A percentile compares a stretch with the other conserved stretches of the same genome.
These are phyloP conservation scores for Prunus yedoensis DNA, from an alignment of 331 rosid genomes.

Conservation along the genomic window DNA sequence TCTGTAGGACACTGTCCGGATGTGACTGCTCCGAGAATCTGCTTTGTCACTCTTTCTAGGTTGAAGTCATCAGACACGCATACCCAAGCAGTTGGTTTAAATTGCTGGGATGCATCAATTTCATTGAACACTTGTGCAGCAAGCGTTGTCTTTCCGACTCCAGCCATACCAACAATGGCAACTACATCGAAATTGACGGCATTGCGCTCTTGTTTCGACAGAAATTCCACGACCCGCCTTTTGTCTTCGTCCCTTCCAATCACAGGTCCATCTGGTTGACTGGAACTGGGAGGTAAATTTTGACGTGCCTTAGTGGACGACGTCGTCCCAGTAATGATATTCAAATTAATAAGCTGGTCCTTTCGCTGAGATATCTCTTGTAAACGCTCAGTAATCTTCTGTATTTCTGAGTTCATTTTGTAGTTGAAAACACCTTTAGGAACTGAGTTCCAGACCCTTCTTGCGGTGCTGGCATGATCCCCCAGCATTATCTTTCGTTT, in stretches of 20 bases:
- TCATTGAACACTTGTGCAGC: slow-evolving; percentile 6
- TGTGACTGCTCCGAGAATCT: background rate
- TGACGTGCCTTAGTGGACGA: no score
- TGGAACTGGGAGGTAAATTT: background rate
- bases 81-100: slow-evolving; percentile 18
- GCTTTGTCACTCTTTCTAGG: slow-evolving; percentile 3
- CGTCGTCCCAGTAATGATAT: no score
- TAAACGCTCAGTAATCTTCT: no score
- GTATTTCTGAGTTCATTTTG: no score
- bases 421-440: no score
- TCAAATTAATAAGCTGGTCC: no score
- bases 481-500: background rate
- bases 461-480: background rate
- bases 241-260: slow-evolving; percentile 6
- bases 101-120: background rate
- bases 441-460: no score
- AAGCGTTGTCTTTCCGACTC: background rate
- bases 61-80: slow-evolving; percentile 28
- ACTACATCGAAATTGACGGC: background rate
- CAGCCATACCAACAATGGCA: background rate
- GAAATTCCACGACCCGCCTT: background rate
- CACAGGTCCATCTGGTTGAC: background rate
- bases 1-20: rapidly evolving
- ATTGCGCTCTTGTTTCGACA: background rate
- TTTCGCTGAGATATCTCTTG: no score